These are phyloP conservation scores for Raphanus sativus DNA, from an alignment of 345 rosid genomes.

Conservation along the genomic window DNA sequence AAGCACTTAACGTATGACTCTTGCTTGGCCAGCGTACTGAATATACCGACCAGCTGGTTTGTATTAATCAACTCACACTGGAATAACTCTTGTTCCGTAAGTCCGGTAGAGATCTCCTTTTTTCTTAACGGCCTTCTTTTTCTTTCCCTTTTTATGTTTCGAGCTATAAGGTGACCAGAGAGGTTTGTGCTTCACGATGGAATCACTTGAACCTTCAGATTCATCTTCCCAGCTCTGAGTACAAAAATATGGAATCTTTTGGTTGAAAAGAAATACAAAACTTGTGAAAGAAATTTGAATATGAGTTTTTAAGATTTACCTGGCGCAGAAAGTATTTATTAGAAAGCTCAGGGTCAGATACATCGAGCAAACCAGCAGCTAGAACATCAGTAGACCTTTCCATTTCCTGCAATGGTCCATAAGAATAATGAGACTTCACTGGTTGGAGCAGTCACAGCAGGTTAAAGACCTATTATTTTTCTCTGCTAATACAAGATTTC, in stretches of 20 bases:
- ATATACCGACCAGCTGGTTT: slow-evolving; percentile 2
- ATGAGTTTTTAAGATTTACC: slow-evolving; percentile 43
- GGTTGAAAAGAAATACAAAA: not conserved
- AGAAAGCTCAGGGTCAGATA: slow-evolving; percentile 94
- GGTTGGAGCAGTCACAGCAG: slow-evolving; percentile 19
- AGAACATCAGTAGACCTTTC: slow-evolving; percentile 94
- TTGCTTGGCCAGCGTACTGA: slow-evolving; percentile 9
- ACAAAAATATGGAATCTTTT: slow-evolving; percentile 31
- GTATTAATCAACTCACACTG: slow-evolving; percentile 66
- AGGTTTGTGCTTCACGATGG: slow-evolving; percentile 89
- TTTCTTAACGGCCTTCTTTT: slow-evolving; percentile 59
- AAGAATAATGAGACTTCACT: slow-evolving; percentile 14
- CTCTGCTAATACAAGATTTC: slow-evolving; percentile 10
- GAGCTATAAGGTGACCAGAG: slow-evolving; percentile 79
- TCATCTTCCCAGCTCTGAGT: slow-evolving; percentile 82
- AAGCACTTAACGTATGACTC: not conserved
- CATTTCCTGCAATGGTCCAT: slow-evolving; percentile 72
- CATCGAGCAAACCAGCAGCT: slow-evolving; percentile 96
- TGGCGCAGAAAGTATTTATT: slow-evolving; percentile 86
- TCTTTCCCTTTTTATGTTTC: slow-evolving; percentile 52
- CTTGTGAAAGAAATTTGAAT: not conserved
- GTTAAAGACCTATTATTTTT: not conserved
- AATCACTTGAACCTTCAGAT: slow-evolving; percentile 68
- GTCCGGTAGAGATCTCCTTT: slow-evolving; percentile 78
- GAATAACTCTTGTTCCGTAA: slow-evolving; percentile 97